A percentile compares a stretch with the other conserved stretches of the same genome.
These are phyloP conservation scores for Geotrichum siamense DNA, from an alignment of 1,139 yeast genomes.

Conservation along the genomic window DNA sequence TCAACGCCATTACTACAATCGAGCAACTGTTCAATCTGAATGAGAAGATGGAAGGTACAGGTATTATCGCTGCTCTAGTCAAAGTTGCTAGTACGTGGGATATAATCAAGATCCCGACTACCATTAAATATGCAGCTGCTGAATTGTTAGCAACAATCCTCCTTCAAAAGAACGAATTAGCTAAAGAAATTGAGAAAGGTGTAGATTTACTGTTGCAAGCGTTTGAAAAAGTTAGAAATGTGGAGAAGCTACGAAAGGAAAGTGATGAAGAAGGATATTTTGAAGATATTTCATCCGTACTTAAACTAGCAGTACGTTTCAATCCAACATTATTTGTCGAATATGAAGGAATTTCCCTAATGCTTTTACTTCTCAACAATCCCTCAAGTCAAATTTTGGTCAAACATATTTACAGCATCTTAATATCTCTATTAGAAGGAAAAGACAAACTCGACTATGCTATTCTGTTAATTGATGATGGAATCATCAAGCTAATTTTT, in stretches of 20 bases:
- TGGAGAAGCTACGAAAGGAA: constrained; percentile 9
- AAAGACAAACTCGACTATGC: constrained; percentile 21
- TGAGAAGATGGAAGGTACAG: background rate
- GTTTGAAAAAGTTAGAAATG: constrained; percentile 21
- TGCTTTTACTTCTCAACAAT: constrained; percentile 23
- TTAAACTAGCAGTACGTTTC: constrained; percentile 21
- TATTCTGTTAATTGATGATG: constrained; percentile 25
- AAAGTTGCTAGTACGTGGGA: background rate
- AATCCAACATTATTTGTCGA: constrained; percentile 25
- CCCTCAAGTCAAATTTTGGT: constrained; percentile 18
- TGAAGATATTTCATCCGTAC: constrained; percentile 25
- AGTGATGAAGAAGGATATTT: constrained; percentile 27
- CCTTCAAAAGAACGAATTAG: constrained; percentile 4
- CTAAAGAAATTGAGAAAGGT: constrained; percentile 11
- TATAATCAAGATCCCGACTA: constrained; percentile 17
- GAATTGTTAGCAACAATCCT: constrained; percentile 25
- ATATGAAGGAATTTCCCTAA: constrained; percentile 33
- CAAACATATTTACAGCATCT: constrained; percentile 24
- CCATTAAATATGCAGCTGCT: constrained; percentile 25
- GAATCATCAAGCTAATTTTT: constrained; percentile 27
- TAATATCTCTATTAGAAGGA: constrained; percentile 26
- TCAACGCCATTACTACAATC: background rate
- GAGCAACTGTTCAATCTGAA: background rate
- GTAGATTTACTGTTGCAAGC: constrained; percentile 22
- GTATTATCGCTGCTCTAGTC: background rate